A percentile compares a stretch with the other conserved stretches of the same genome.
These are phyloP conservation scores for Solanum pimpinellifolium DNA, from an alignment of 257 asterid genomes.

Conservation along the genomic window DNA sequence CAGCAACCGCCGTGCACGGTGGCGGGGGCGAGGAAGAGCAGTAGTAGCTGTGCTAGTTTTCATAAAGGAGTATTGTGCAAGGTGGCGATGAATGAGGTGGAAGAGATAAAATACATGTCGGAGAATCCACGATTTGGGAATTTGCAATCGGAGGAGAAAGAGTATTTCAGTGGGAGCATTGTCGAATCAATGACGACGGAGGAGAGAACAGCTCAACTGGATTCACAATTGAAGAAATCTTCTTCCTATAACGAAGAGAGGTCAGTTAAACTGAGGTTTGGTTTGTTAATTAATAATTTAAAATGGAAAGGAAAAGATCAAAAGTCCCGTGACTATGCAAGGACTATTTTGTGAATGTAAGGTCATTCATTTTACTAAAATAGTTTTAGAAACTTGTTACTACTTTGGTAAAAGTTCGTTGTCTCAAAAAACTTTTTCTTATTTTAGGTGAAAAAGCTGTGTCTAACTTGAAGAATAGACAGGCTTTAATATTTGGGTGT, in stretches of 20 bases:
- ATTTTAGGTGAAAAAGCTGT: neutral
- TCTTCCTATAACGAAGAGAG: conserved; percentile 76
- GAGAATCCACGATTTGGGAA: conserved; percentile 89
- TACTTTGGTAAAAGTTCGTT: neutral
- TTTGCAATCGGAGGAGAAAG: conserved; percentile 54
- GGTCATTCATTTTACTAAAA: neutral
- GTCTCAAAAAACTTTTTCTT: neutral
- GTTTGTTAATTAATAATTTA: no score
- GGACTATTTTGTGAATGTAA: neutral
- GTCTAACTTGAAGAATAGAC: neutral
- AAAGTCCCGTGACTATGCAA: neutral
- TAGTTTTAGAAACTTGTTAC: neutral
- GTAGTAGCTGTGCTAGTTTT: conserved; percentile 20
- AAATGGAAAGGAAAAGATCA: neutral
- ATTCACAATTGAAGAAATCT: conserved; percentile 52
- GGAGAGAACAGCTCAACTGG: conserved; percentile 10
- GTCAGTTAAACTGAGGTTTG: no score
- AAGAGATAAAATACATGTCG: conserved; percentile 58
- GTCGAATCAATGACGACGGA: conserved; percentile 44
- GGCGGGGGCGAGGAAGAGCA: conserved; percentile 38
- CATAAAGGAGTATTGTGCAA: conserved; percentile 42
- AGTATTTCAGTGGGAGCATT: conserved; percentile 88
- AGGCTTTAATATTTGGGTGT: neutral
- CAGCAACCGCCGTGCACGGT: neutral
- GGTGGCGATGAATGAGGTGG: conserved; percentile 24